These are phyloP conservation scores for Rhynchospora breviuscula DNA, from an alignment of 176 grass and related monocot genomes.

Conservation along the genomic window DNA sequence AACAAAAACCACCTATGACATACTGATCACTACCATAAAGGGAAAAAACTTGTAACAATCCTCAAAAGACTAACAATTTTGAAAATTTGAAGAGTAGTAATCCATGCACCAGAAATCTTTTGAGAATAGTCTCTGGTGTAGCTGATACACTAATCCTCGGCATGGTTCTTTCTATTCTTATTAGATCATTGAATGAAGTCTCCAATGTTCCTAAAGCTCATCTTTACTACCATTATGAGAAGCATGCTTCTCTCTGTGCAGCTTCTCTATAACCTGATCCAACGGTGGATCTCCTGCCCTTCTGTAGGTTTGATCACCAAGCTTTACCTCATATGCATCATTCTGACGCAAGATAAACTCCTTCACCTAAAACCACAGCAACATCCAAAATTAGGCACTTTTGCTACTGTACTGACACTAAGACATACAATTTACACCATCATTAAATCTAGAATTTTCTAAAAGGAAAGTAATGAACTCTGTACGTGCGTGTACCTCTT, in stretches of 20 bases:
- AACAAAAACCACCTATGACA: background rate
- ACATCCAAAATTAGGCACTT: background rate
- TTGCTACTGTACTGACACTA: background rate
- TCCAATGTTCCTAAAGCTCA: constrained; percentile 7
- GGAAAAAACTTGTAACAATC: background rate
- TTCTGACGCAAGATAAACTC: constrained; percentile 68
- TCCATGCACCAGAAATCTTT: background rate
- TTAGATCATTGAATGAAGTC: background rate
- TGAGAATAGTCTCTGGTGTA: background rate
- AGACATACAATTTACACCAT: background rate
- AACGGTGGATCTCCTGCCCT: constrained; percentile 75
- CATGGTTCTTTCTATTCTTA: background rate
- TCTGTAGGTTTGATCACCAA: constrained; percentile 57
- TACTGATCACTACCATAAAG: background rate
- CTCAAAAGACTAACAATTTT: background rate
- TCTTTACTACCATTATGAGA: constrained; percentile 19
- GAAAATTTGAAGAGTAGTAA: background rate
- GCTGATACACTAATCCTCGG: background rate
- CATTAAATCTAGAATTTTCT: background rate
- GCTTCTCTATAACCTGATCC: constrained; percentile 49
- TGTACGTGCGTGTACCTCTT: constrained; percentile 39
- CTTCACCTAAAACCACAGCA: constrained; percentile 43
- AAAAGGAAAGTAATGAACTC: background rate
- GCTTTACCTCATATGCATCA: constrained; percentile 85
- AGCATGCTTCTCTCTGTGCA: constrained; percentile 33